Evolutionary conservation across 164 flowering plant genomes (phyloP).

Genomic region (Annona squamosa): DNA sequence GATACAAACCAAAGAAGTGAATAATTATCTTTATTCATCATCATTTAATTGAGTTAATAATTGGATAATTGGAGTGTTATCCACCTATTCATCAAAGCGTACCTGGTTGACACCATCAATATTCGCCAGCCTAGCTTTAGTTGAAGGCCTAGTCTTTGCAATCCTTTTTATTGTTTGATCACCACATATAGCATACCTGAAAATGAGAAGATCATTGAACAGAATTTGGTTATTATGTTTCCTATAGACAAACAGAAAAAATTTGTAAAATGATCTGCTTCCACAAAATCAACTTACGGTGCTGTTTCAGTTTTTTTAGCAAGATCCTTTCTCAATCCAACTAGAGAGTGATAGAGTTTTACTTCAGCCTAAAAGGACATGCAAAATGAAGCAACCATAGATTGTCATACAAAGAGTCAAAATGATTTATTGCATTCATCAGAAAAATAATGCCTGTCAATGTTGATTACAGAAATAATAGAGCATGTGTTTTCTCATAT

Average conservation of each 20-base stretch:
- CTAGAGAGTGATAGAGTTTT: conserved; percentile 37
- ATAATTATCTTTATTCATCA: too few species aligned
- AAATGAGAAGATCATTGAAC: not conserved
- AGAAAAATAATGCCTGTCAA: not conserved
- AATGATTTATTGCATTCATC: not conserved
- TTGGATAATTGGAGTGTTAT: too few species aligned
- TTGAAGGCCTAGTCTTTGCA: conserved; percentile 47
- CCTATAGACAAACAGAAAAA: not conserved
- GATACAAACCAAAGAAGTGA: too few species aligned
- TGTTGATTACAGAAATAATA: too few species aligned
- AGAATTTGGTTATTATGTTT: not conserved
- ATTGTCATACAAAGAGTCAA: not conserved
- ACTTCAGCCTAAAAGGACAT: conserved; percentile 34
- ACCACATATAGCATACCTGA: conserved; percentile 64
- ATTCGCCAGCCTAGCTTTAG: conserved; percentile 53
- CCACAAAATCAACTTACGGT: conserved; percentile 36
- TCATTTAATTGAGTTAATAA: too few species aligned
- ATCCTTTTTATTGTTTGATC: conserved; percentile 52
- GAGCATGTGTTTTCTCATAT: too few species aligned
- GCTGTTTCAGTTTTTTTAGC: conserved; percentile 50
- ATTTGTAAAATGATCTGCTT: not conserved
- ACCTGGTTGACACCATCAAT: conserved; percentile 68
- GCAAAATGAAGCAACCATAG: not conserved
- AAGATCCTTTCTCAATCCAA: conserved; percentile 45
- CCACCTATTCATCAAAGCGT: conserved; percentile 1